phyloP scores from a whole-genome alignment of 2,329 filamentous ascomycete genomes.

The Kalaharituber pfeilii region DNA sequence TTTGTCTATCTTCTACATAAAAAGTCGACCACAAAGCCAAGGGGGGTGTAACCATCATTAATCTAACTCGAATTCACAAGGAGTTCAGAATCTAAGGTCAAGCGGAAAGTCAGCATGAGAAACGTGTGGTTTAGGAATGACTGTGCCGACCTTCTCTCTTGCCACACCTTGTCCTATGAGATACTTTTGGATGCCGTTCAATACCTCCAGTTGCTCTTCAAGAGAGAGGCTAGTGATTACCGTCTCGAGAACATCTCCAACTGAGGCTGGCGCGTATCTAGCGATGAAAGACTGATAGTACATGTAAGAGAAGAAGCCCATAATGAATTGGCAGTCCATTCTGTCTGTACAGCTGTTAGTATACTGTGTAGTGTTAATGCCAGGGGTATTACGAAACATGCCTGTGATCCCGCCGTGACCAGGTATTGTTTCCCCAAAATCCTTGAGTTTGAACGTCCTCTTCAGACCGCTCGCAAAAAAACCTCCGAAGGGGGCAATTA shows the following conservation, averaged over 20 bases:
- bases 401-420: slow-evolving; percentile 87
- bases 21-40: background rate
- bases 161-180: slow-evolving; percentile 42
- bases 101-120: background rate
- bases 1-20: background rate
- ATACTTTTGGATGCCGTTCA: slow-evolving; percentile 47
- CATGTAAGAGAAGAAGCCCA: slow-evolving; percentile 97
- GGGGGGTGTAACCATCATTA: background rate
- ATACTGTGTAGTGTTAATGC: background rate
- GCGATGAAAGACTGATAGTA: slow-evolving; percentile 98
- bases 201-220: slow-evolving; percentile 76
- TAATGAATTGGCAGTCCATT: slow-evolving; percentile 99
- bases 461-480: slow-evolving; percentile 98
- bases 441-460: slow-evolving; percentile 98
- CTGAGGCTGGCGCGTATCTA: slow-evolving; percentile 55
- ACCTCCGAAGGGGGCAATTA: slow-evolving; percentile 92
- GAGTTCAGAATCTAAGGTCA: background rate
- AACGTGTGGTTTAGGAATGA: background rate
- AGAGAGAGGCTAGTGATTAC: slow-evolving; percentile 75
- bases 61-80: background rate
- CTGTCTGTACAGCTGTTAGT: slow-evolving; percentile 40
- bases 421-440: slow-evolving; percentile 95
- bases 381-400: background rate
- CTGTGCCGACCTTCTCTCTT: slow-evolving; percentile 18
- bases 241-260: slow-evolving; percentile 75